Evolutionary conservation across 129 eudicot genomes (phyloP).

Genomic region (Pittosporum tobira): DNA sequence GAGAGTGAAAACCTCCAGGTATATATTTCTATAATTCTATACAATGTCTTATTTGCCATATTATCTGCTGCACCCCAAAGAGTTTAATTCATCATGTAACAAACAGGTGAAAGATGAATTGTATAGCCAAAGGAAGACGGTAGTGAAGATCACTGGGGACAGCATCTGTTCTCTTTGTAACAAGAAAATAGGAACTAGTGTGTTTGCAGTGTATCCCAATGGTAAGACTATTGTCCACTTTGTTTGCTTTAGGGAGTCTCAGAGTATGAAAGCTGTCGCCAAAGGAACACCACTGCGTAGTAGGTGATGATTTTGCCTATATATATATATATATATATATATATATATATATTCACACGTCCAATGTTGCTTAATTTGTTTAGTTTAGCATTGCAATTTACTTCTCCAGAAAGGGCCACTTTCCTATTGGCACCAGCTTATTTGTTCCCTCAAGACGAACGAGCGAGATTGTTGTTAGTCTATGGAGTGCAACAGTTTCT

Average conservation of each 20-base stretch:
- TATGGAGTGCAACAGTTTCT: no score
- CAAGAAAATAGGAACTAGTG: conserved; percentile 87
- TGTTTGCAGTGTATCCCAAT: conserved; percentile 84
- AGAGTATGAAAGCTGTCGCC: conserved; percentile 55
- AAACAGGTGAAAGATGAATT: conserved; percentile 76
- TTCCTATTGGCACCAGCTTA: neutral
- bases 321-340: no score
- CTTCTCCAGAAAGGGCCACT: neutral
- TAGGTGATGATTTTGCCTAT: conserved; percentile 29
- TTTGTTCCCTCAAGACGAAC: no score
- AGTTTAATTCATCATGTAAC: conserved; percentile 9
- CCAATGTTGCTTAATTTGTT: neutral
- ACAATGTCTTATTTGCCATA: neutral
- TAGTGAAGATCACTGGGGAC: conserved; percentile 65
- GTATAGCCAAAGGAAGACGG: conserved; percentile 55
- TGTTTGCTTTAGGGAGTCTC: conserved; percentile 85
- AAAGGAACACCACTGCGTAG: conserved; percentile 36
- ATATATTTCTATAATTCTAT: neutral
- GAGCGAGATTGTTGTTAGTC: no score
- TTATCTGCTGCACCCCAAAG: neutral
- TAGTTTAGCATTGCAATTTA: no score
- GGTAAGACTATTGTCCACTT: conserved; percentile 85
- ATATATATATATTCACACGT: neutral
- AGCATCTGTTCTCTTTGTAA: conserved; percentile 87
- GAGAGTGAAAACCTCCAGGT: conserved; percentile 92